Conservation (phyloP, 768 basidiomycete species). For the Hygrophorus pudorinus region DNA sequence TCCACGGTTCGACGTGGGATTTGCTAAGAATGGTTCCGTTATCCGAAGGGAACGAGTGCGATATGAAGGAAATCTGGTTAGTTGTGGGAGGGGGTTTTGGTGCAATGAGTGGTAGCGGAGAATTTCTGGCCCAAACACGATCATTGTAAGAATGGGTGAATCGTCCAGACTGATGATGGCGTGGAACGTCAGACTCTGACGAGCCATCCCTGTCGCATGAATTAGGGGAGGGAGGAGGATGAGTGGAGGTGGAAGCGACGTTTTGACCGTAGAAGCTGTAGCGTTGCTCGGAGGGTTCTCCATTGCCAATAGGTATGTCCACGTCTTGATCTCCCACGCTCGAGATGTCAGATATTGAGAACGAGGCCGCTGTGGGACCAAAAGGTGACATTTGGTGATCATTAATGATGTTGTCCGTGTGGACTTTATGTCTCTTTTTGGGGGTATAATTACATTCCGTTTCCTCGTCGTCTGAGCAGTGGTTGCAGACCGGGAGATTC, state of each 20-base stretch:
- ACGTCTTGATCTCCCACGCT: constrained; percentile 4
- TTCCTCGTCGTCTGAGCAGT: constrained; percentile 45
- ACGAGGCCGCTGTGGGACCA: constrained; percentile 10
- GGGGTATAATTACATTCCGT: constrained; percentile 63
- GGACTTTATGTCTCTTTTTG: constrained; percentile 54
- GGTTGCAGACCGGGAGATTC: constrained; percentile 61
- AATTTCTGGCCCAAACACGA: neutral
- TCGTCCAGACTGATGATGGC: constrained; percentile 3
- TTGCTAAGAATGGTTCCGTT: constrained; percentile 28
- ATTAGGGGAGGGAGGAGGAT: constrained; percentile 16
- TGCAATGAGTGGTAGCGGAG: constrained; percentile 13
- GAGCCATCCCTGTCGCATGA: constrained; percentile 14
- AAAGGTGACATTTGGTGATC: constrained; percentile 11
- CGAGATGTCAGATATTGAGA: constrained; percentile 5
- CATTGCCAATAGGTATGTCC: constrained; percentile 4
- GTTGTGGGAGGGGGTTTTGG: constrained; percentile 14
- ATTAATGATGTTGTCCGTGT: constrained; percentile 17
- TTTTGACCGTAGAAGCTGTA: constrained; percentile 42
- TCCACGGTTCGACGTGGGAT: constrained; percentile 48
- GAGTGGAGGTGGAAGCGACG: constrained; percentile 26
- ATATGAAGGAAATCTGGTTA: constrained; percentile 31
- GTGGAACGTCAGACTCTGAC: constrained; percentile 14
- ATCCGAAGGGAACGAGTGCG: constrained; percentile 29
- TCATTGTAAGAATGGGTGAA: constrained; percentile 6
- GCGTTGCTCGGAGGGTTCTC: constrained; percentile 11